Conservation (phyloP, 2,329 filamentous ascomycete genomes). For the Coniosporium tulheliwenetii region DNA sequence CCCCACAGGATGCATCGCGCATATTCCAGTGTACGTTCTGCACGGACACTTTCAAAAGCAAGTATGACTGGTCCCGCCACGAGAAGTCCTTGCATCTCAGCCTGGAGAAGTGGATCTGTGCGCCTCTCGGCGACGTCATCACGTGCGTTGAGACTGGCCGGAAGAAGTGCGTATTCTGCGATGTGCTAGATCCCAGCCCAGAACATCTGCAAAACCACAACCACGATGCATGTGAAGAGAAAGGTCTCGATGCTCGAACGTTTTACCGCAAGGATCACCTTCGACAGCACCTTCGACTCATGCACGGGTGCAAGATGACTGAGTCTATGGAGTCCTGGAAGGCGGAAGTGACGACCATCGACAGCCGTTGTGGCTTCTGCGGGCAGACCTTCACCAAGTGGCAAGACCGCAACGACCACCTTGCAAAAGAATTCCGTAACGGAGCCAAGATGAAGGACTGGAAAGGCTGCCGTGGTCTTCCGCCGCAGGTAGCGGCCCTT, state of each 20-base stretch:
- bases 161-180: constrained; percentile 44
- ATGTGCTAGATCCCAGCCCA: constrained; percentile 33
- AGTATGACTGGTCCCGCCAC: constrained; percentile 48
- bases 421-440: constrained; percentile 38
- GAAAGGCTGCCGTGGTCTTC: constrained; percentile 39
- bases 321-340: constrained; percentile 50
- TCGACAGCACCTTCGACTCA: constrained; percentile 43
- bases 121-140: constrained; percentile 41
- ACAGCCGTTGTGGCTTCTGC: constrained; percentile 40
- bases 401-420: constrained; percentile 35
- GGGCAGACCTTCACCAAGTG: constrained; percentile 29
- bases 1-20: constrained; percentile 23
- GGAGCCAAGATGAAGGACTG: constrained; percentile 37
- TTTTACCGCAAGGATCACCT: constrained; percentile 50
- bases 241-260: constrained; percentile 44
- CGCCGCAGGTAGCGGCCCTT: constrained; percentile 28
- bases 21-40: constrained; percentile 45
- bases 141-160: constrained; percentile 39
- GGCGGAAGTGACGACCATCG: constrained; percentile 37
- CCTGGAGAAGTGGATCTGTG: constrained; percentile 51
- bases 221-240: constrained; percentile 49
- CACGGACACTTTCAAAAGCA: constrained; percentile 38
- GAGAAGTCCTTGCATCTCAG: constrained; percentile 48
- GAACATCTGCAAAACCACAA: constrained; percentile 46
- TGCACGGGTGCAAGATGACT: constrained; percentile 47